A percentile compares a stretch with the other conserved stretches of the same genome.
These are phyloP conservation scores for Aphanoascus verrucosus DNA, from an alignment of 2,329 filamentous ascomycete genomes.

Conservation along the genomic window DNA sequence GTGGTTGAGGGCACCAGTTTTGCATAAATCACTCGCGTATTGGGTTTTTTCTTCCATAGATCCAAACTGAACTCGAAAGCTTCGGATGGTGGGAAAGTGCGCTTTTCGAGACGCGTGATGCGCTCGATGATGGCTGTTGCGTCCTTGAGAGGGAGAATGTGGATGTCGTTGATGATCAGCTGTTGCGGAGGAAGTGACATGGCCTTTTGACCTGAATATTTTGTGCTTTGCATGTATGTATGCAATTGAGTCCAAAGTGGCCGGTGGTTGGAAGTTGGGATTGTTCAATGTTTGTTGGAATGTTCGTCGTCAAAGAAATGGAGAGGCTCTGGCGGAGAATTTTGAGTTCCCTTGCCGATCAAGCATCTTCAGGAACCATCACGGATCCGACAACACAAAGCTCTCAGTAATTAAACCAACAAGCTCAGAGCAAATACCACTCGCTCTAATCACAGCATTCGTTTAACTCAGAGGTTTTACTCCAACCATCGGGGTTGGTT, in stretches of 20 bases:
- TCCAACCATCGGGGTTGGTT: too few species aligned
- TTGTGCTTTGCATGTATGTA: background rate
- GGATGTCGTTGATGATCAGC: conserved; percentile 28
- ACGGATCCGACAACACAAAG: too few species aligned
- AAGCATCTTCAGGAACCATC: too few species aligned
- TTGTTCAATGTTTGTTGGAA: too few species aligned
- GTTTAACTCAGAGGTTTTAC: too few species aligned
- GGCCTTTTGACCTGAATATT: background rate
- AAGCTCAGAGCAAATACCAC: background rate
- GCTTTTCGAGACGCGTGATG: conserved; percentile 38
- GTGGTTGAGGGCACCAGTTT: conserved; percentile 10
- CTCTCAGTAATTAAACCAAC: background rate
- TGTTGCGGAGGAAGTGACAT: background rate
- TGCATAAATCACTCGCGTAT: conserved; percentile 35
- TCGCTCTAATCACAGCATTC: too few species aligned
- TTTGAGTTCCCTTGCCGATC: too few species aligned
- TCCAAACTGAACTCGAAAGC: conserved; percentile 39
- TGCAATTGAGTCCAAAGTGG: background rate
- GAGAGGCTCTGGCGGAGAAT: too few species aligned
- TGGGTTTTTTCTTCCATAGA: conserved; percentile 39
- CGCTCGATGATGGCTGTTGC: conserved; percentile 29
- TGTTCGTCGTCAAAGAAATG: too few species aligned
- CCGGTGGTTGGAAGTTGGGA: too few species aligned
- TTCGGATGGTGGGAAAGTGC: conserved; percentile 43
- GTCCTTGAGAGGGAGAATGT: conserved; percentile 28